A percentile compares a stretch with the other conserved stretches of the same genome.
Conservation (phyloP, 768 basidiomycete species). For the Phlebiopsis flavidoalba region DNA sequence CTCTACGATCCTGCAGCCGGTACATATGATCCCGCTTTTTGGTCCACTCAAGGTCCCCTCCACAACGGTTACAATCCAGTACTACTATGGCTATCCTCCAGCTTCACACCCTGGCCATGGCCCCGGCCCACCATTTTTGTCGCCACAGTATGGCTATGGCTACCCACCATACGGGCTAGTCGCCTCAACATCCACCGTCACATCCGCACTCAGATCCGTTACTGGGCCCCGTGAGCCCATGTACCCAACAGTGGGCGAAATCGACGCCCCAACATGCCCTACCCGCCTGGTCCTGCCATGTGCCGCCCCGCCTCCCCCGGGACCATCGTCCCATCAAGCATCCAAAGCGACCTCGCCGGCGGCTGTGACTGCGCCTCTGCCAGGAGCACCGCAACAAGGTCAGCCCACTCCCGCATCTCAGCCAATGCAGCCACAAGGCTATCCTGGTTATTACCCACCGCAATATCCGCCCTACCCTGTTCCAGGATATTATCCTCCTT, state of each 20-base stretch:
- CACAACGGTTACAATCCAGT: conserved; percentile 22
- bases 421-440: conserved; percentile 16
- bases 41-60: conserved; percentile 20
- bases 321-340: conserved; percentile 1
- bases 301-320: conserved; percentile 27
- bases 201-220: conserved; percentile 32
- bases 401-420: conserved; percentile 15
- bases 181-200: conserved; percentile 40
- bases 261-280: conserved; percentile 25
- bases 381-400: neutral
- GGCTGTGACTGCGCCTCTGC: neutral
- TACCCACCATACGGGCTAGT: conserved; percentile 48
- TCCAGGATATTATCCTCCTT: conserved; percentile 14
- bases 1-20: conserved; percentile 55
- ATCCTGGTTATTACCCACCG: conserved; percentile 11
- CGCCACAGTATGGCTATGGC: conserved; percentile 45
- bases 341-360: conserved; percentile 10
- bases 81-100: conserved; percentile 28
- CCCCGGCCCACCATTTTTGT: conserved; percentile 35
- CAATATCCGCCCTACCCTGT: conserved; percentile 12
- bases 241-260: conserved; percentile 23
- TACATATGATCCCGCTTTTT: conserved; percentile 22
- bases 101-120: conserved; percentile 20
- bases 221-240: conserved; percentile 26
- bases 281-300: conserved; percentile 26